Evolutionary conservation across 345 rosid genomes (phyloP).

Genomic region (Litchi chinensis): DNA sequence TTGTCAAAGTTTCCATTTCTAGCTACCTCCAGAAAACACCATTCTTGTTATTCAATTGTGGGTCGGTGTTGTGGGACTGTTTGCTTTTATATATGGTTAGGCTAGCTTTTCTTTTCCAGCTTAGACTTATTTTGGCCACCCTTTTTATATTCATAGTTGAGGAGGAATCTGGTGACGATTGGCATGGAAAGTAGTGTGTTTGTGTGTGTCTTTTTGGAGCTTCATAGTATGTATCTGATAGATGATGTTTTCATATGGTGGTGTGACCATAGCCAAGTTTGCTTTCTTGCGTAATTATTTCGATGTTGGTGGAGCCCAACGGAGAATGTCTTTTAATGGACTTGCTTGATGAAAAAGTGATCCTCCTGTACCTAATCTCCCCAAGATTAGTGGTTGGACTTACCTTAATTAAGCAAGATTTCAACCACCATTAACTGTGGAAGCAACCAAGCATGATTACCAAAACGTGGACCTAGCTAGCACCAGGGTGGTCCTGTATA

Average conservation of each 20-base stretch:
- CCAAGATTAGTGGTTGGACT: neutral
- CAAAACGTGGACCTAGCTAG: conserved; percentile 1
- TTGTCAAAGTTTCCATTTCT: conserved; percentile 20
- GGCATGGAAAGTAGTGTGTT: conserved; percentile 17
- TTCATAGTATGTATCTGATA: neutral
- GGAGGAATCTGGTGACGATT: conserved; percentile 32
- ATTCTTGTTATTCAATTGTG: conserved; percentile 19
- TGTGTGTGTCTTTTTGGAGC: conserved; percentile 18
- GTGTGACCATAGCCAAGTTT: conserved; percentile 17
- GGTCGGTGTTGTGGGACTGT: conserved; percentile 37
- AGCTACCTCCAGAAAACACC: conserved; percentile 13
- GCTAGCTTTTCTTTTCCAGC: conserved; percentile 17
- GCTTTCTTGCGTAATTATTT: neutral
- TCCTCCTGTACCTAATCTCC: conserved; percentile 13
- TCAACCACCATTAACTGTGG: neutral
- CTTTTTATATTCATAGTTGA: conserved; percentile 2
- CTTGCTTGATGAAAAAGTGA: conserved; percentile 3
- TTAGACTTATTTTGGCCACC: conserved; percentile 9
- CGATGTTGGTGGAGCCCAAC: conserved; percentile 6
- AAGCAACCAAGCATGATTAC: conserved; percentile 4
- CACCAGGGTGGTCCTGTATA: conserved; percentile 12
- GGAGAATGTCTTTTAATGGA: neutral
- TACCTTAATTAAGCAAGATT: neutral
- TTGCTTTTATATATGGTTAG: neutral
- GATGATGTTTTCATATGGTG: neutral